Evolutionary conservation across 2,329 filamentous ascomycete species (phyloP).

Genomic region (Hymenoscyphus fructigenus): DNA sequence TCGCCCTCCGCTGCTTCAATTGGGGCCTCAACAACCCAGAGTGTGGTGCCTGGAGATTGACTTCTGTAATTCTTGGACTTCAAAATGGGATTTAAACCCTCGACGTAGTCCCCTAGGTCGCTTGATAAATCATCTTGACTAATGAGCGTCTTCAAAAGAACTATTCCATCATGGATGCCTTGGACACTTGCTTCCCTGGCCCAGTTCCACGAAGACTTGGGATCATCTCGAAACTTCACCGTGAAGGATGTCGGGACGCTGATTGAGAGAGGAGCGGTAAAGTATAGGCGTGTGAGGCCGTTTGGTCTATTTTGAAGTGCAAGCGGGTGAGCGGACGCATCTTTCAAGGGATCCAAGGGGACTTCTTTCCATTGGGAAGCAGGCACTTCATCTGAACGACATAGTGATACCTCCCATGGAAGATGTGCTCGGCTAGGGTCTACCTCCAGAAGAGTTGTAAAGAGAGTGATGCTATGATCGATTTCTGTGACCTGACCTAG

Average conservation of each 20-base stretch:
- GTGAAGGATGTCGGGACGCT: conserved; percentile 61
- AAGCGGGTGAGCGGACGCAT: conserved; percentile 42
- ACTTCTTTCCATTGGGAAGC: conserved; percentile 56
- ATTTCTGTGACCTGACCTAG: conserved; percentile 72
- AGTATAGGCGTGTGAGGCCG: conserved; percentile 50
- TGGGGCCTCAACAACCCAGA: conserved; percentile 65
- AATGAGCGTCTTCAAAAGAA: conserved; percentile 50
- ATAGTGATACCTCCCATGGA: conserved; percentile 72
- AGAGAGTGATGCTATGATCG: conserved; percentile 47
- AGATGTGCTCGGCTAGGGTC: conserved; percentile 52
- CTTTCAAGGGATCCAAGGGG: conserved; percentile 36
- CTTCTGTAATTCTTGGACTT: conserved; percentile 54
- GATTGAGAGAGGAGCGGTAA: conserved; percentile 51
- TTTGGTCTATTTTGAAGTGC: conserved; percentile 46
- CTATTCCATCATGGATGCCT: conserved; percentile 60
- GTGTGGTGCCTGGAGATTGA: conserved; percentile 65
- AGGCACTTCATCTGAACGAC: conserved; percentile 63
- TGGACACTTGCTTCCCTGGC: conserved; percentile 56
- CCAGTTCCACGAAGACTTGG: conserved; percentile 66
- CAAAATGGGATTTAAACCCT: conserved; percentile 56
- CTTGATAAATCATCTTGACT: conserved; percentile 28
- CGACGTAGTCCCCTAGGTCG: conserved; percentile 49
- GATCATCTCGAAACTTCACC: conserved; percentile 61
- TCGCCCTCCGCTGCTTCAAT: conserved; percentile 56
- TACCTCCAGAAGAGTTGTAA: conserved; percentile 71